Conservation (phyloP, 768 basidiomycete species). For the Pisolithus tinctorius region DNA sequence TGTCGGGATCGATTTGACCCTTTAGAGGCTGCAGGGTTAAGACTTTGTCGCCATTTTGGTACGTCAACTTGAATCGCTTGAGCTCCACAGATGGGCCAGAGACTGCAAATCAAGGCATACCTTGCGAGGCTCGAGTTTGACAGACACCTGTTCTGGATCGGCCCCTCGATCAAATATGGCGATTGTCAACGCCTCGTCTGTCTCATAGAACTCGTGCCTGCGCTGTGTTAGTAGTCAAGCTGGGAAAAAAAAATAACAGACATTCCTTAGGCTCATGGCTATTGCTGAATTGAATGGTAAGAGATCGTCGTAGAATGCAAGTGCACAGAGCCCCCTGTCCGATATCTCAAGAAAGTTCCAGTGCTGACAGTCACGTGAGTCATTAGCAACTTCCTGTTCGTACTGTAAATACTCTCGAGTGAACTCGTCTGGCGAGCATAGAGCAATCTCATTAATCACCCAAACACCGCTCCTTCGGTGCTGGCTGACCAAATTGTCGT, state of each 20-base stretch:
- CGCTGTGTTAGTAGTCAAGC: neutral
- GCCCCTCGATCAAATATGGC: constrained; percentile 77
- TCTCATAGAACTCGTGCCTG: constrained; percentile 87
- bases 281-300: too few relatives aligned
- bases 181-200: constrained; percentile 65
- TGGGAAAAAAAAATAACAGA: neutral
- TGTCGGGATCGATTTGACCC: constrained; percentile 65
- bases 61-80: constrained; percentile 22
- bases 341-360: too few relatives aligned
- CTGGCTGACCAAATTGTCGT: too few relatives aligned
- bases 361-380: too few relatives aligned
- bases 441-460: too few relatives aligned
- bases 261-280: constrained; percentile 16
- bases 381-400: too few relatives aligned
- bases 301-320: too few relatives aligned
- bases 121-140: constrained; percentile 60
- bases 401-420: too few relatives aligned
- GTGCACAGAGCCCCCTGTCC: too few relatives aligned
- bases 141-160: constrained; percentile 53
- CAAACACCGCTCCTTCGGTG: too few relatives aligned
- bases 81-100: neutral
- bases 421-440: too few relatives aligned
- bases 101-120: constrained; percentile 28
- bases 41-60: constrained; percentile 62
- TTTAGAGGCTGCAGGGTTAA: constrained; percentile 75